phyloP scores from a whole-genome alignment of 2,329 filamentous ascomycete genomes.

The Colletotrichum navitas region DNA sequence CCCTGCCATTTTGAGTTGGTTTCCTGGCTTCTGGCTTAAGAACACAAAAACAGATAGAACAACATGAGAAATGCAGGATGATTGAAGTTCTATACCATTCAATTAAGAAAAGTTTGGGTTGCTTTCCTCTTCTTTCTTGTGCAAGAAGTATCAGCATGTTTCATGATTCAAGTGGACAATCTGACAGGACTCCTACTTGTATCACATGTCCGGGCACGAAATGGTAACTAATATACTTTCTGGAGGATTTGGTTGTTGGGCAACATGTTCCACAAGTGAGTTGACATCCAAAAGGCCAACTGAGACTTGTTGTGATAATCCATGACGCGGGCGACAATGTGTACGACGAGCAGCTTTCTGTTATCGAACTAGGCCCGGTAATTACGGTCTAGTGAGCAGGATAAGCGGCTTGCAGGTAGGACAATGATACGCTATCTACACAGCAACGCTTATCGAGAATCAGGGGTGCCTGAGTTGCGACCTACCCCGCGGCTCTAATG shows the following conservation, averaged over 20 bases:
- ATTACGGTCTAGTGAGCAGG: background rate
- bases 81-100: background rate
- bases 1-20: background rate
- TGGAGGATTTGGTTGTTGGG: background rate
- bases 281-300: background rate
- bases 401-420: slow-evolving; percentile 13
- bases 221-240: background rate
- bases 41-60: background rate
- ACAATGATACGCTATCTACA: slow-evolving; percentile 14
- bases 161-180: background rate
- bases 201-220: background rate
- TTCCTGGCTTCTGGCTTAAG: background rate
- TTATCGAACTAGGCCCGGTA: slow-evolving; percentile 6
- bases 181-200: background rate
- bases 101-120: background rate
- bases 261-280: background rate
- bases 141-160: background rate
- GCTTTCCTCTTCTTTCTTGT: background rate
- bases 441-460: slow-evolving; percentile 6
- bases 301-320: background rate
- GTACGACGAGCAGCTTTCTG: background rate
- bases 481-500: background rate
- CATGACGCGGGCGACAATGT: slow-evolving; percentile 2
- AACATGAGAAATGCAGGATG: background rate
- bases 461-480: background rate